Conservation (phyloP, 75 land plant genomes). For the Selaginella moellendorffii region DNA sequence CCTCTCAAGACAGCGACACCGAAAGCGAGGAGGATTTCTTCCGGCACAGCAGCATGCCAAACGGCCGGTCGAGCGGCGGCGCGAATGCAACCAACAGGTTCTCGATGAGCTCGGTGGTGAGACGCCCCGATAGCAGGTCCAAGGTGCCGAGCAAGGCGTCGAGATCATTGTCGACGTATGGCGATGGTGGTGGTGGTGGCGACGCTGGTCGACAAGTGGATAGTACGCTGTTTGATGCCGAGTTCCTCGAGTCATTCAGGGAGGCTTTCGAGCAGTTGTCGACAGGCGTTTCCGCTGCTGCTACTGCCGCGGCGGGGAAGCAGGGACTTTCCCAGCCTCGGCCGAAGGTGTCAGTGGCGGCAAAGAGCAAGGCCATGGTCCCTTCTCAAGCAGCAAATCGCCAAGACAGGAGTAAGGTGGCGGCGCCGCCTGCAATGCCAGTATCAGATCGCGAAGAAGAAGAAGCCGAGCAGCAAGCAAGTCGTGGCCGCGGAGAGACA, state of each 20-base stretch:
- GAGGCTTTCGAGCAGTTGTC: conserved; percentile 21
- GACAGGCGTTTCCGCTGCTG: not conserved
- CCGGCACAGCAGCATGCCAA: not conserved
- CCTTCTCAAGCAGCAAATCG: too few species aligned
- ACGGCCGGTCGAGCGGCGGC: not conserved
- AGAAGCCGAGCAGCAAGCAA: not conserved
- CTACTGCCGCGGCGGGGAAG: too few species aligned
- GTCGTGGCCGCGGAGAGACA: not conserved
- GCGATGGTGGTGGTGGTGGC: not conserved
- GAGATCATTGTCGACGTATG: not conserved
- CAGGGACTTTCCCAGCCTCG: too few species aligned
- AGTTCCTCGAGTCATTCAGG: conserved; percentile 10
- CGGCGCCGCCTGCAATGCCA: not conserved
- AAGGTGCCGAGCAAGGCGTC: not conserved
- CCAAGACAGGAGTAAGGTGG: not conserved
- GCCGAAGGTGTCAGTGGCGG: too few species aligned
- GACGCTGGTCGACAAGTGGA: not conserved
- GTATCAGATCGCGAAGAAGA: not conserved
- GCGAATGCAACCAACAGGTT: not conserved
- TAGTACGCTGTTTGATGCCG: conserved; percentile 4
- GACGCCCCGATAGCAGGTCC: too few species aligned
- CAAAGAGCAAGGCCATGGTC: too few species aligned
- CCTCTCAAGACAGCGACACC: not conserved
- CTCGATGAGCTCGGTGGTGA: conserved; percentile 5
- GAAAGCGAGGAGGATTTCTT: not conserved